Conservation (phyloP, 2,329 filamentous ascomycete genomes). For the Sclerotiophoma versabilis region DNA sequence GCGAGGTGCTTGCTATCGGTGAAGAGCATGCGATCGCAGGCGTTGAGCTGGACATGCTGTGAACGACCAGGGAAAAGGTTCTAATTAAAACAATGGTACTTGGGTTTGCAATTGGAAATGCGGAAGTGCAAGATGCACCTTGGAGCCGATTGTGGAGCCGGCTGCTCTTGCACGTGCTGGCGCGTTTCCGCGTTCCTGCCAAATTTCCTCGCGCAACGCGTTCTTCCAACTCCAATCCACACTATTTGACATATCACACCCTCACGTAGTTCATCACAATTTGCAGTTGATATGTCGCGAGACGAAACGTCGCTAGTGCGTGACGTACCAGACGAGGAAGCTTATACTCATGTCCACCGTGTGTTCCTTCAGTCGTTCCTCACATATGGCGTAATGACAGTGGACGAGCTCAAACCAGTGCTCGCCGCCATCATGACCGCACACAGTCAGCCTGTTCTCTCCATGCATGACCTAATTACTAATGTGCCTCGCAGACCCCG, state of each 20-base stretch:
- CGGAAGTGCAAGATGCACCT: too few relatives aligned
- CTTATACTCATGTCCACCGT: conserved; percentile 68
- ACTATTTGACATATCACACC: neutral
- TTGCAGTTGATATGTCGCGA: conserved; percentile 4
- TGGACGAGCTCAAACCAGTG: conserved; percentile 74
- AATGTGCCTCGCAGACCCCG: conserved; percentile 36
- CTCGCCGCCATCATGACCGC: conserved; percentile 76
- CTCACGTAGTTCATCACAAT: neutral
- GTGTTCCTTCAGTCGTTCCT: conserved; percentile 92
- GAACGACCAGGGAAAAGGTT: too few relatives aligned
- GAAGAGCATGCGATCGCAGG: too few relatives aligned
- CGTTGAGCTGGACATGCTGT: too few relatives aligned
- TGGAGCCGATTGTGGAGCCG: too few relatives aligned
- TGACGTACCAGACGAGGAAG: conserved; percentile 13
- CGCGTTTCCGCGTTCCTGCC: conserved; percentile 26
- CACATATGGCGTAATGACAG: conserved; percentile 77
- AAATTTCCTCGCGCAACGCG: conserved; percentile 13
- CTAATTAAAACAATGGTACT: too few relatives aligned
- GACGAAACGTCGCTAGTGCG: conserved; percentile 18
- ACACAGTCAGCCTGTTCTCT: conserved; percentile 50
- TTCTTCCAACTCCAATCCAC: neutral
- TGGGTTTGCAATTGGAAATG: too few relatives aligned
- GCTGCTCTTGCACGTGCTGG: conserved; percentile 22
- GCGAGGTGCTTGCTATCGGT: neutral
- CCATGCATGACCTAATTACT: neutral